These are phyloP conservation scores for Talaromyces adpressus DNA, from an alignment of 495 filamentous ascomycete genomes.

Conservation along the genomic window DNA sequence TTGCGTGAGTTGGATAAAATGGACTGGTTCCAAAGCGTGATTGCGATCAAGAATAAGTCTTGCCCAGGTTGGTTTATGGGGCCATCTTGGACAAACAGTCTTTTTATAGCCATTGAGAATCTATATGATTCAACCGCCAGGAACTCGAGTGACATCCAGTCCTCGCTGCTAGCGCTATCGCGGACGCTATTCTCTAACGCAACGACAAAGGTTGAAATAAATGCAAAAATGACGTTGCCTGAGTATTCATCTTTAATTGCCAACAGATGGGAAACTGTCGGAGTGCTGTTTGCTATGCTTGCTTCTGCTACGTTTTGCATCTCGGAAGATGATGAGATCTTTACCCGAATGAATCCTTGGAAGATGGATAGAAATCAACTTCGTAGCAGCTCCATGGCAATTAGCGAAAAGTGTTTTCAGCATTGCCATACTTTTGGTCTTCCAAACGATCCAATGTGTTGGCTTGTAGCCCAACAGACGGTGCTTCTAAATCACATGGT, in stretches of 20 bases:
- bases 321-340: slow-evolving; percentile 8
- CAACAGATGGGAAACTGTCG: slow-evolving; percentile 10
- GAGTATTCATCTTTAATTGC: slow-evolving; percentile 10
- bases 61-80: not conserved
- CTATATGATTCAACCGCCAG: not conserved
- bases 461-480: slow-evolving; percentile 3
- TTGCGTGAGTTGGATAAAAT: not conserved
- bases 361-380: slow-evolving; percentile 2
- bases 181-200: not conserved
- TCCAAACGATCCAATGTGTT: not conserved
- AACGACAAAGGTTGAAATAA: not conserved
- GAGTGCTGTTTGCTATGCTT: slow-evolving; percentile 7
- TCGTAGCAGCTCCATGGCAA: not conserved
- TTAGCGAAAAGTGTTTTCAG: not conserved
- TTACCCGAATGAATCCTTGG: slow-evolving; percentile 8
- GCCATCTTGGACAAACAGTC: not conserved
- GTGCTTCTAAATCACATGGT: not conserved
- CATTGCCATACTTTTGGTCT: not conserved
- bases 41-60: slow-evolving; percentile 1
- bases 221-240: not conserved
- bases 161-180: not conserved
- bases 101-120: slow-evolving; percentile 2
- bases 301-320: slow-evolving; percentile 5
- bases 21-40: not conserved
- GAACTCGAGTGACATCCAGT: not conserved